Evolutionary conservation across 106 monocot species (phyloP), one percentile per base, ranked within the genome.

Genomic region (Agapanthus africanus): DNA sequence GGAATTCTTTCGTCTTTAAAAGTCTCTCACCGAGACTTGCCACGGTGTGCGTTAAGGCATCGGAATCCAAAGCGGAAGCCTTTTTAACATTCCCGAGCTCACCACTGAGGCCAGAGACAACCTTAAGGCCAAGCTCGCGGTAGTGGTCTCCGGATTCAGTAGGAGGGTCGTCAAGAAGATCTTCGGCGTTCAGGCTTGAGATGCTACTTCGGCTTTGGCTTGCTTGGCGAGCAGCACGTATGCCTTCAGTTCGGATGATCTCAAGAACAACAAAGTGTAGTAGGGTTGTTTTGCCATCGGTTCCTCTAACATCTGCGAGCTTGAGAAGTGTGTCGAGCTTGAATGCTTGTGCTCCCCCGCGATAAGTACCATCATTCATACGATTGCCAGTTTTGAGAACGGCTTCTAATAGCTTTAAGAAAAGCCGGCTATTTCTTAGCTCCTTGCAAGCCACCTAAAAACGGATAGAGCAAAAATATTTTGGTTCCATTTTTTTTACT

Each of bases 321-420:
- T 84, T 84, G 19, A 88, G 76, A 49, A 88, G 88, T 3, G 87
- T 87, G 73, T 87, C 87, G 7, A 87, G 87, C 59, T 87, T 87
- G 61, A 87, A 87, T 6, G 87, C 87, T 7, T 78, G 87, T 26
- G 87, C 87, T 40, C 78, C 78, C 59, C 87, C 87, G 15, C 87
- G 80, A 57, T 28, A 83, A 3, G 83, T 87, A 23, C 87, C 87
- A 70, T 80, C 81, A 59, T 87, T 87, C 87, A 87, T 87, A 14
- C 87, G 87, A 39, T 83, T 87, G 25, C 87, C 87, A 26, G 83
- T 87, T 73, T 87, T 87, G 34, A 87, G 80, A 72, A 83, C 80
- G 13, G 87, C 87, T 76, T 87, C 83, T 28, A 87, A 66, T 37
- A 87, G 63, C 42, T 87, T 87, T 22, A 76, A 60, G 66, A 87